Conservation (phyloP, 1,139 yeast species). For the Schwanniomyces etchellsii region DNA sequence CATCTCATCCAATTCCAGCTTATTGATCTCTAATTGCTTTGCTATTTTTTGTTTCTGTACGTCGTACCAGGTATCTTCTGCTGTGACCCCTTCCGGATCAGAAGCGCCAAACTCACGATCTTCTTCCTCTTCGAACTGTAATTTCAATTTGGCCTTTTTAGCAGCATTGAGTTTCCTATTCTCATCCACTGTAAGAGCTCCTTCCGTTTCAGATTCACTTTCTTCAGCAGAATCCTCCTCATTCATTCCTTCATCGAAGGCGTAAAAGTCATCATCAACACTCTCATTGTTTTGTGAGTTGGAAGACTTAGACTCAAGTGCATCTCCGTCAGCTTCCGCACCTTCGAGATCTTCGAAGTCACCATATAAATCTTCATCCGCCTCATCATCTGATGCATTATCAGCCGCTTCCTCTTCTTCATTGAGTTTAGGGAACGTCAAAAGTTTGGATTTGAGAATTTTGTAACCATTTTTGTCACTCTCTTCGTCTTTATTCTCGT, state of each 20-base stretch:
- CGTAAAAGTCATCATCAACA: slow-evolving; percentile 1
- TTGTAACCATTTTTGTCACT: slow-evolving; percentile 44
- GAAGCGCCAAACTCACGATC: slow-evolving; percentile 71
- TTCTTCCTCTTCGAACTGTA: slow-evolving; percentile 90
- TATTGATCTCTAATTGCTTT: slow-evolving; percentile 90
- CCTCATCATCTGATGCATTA: slow-evolving; percentile 31
- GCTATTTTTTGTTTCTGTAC: slow-evolving; percentile 96
- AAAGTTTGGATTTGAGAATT: slow-evolving; percentile 52
- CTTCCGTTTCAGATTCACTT: slow-evolving; percentile 33
- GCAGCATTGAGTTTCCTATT: slow-evolving; percentile 79
- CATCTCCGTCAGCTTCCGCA: slow-evolving; percentile 3
- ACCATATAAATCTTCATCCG: slow-evolving; percentile 57
- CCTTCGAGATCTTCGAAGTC: slow-evolving; percentile 75
- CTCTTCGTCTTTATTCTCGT: slow-evolving; percentile 25
- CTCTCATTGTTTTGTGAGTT: too few species aligned
- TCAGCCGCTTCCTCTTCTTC: slow-evolving; percentile 27
- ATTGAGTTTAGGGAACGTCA: slow-evolving; percentile 49
- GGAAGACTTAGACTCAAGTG: slow-evolving; percentile 9
- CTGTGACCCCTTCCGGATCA: slow-evolving; percentile 68
- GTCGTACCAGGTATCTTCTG: slow-evolving; percentile 95
- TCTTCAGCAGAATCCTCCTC: slow-evolving; percentile 23
- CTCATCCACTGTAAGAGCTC: slow-evolving; percentile 56
- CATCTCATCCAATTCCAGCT: slow-evolving; percentile 69
- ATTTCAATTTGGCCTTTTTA: slow-evolving; percentile 79
- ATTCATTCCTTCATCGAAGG: slow-evolving; percentile 16